Conservation (phyloP, 2,329 filamentous ascomycete species). For the Aureobasidium sp. region DNA sequence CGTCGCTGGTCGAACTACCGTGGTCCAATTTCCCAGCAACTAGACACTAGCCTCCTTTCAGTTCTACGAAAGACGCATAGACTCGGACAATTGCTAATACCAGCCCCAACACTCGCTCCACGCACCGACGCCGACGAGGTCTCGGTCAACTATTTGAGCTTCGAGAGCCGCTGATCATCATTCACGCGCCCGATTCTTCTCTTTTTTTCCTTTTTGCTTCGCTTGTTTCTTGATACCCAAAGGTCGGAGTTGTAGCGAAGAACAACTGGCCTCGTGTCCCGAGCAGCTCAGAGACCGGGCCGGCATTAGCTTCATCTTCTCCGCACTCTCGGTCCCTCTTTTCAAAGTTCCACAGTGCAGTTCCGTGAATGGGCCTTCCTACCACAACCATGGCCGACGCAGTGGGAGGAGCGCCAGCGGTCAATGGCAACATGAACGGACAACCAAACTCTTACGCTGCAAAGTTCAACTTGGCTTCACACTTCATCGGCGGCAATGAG, state of each 20-base stretch:
- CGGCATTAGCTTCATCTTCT: constrained; percentile 15
- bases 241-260: constrained; percentile 6
- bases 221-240: constrained; percentile 11
- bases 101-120: constrained; percentile 7
- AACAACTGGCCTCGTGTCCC: constrained; percentile 14
- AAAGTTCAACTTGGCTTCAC: constrained; percentile 74
- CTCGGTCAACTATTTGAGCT: neutral
- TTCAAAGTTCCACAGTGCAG: constrained; percentile 26
- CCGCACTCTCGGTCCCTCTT: constrained; percentile 19
- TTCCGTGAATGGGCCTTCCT: constrained; percentile 26
- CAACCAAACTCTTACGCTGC: constrained; percentile 62
- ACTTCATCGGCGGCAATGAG: constrained; percentile 95
- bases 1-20: constrained; percentile 14
- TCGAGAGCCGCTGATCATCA: neutral
- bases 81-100: constrained; percentile 16
- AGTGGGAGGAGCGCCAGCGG: constrained; percentile 34
- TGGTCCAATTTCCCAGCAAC: constrained; percentile 11
- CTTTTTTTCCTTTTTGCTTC: neutral
- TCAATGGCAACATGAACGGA: constrained; percentile 42
- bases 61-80: constrained; percentile 17
- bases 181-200: neutral
- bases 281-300: constrained; percentile 13
- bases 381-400: constrained; percentile 32
- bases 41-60: constrained; percentile 15
- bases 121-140: constrained; percentile 8